Base-by-base conservation (phyloP, 1,284 basidiomycete genomes). In the Rhizoctonia solani region DNA sequence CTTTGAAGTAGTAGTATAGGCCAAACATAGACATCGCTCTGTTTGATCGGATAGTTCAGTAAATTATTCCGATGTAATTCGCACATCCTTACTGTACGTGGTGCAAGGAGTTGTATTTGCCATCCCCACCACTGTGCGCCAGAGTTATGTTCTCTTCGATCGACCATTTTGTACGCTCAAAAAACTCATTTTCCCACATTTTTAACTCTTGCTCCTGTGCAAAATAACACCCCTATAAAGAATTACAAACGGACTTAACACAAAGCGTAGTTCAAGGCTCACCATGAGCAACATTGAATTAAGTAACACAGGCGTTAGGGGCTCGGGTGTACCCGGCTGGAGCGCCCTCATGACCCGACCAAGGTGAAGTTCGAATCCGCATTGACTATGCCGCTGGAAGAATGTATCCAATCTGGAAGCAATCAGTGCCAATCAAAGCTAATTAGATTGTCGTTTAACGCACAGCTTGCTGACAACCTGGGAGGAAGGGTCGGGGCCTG, bases 1-100 rank as follows among this genome's bases (percentile, higher is more conserved):
- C 89, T 71, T 87, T 89, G 30, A 87, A 83, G 30, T 89, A 77
- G 75, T 87, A 89, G 75, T 91, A 91, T 25, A 23, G 32, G 5
- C 32, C 47, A 23, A 63, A 47, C 44, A 52, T 41, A 37, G 8
- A 4, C 59, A 63, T 63, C 5, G 59, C 59, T 29, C 59, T 63
- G 49, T 21, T 21, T 5, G 19, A 9, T 16, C 16, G 1, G 5
- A 14, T 13, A 14, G 4, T 30, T 41, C 21, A 30, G 42, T 11
- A 25, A 46, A 11, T 5, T 6, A 9, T 21, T 19, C 19, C 8
- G n/a, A 27, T 19, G 23, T 9, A n/a, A 50, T n/a, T 5, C 14
- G 23, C 2, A 32, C 49, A 9, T 41, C n/a, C 59, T 16, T 14
- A 63, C 59, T 63, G 59, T 25, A 63, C 16, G 32, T 63, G 59